Conservation (phyloP, 176 grass and related monocot genomes). For the Musa troglodytarum region DNA sequence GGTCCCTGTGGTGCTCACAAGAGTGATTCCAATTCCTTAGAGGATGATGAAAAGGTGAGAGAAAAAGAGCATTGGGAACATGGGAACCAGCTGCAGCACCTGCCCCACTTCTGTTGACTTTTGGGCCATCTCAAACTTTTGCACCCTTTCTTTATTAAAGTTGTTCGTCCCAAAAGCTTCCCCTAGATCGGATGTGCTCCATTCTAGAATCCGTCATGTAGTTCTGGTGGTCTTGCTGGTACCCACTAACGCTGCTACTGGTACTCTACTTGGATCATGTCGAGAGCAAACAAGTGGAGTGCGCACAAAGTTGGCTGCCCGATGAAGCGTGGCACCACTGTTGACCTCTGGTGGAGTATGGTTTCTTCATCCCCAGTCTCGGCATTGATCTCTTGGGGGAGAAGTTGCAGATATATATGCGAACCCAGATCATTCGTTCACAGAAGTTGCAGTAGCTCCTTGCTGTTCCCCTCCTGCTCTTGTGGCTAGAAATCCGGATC, state of each 20-base stretch:
- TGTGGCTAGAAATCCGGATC: background rate
- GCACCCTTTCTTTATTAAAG: background rate
- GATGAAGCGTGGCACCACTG: background rate
- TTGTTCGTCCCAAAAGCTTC: background rate
- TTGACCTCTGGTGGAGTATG: no score
- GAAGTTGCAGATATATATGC: no score
- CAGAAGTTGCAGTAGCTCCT: background rate
- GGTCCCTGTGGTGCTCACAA: background rate
- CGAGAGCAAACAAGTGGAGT: background rate
- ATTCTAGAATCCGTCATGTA: background rate
- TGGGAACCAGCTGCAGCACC: constrained; percentile 24
- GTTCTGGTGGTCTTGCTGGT: constrained; percentile 2
- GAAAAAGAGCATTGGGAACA: constrained; percentile 20
- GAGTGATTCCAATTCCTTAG: background rate
- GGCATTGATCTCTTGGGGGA: no score
- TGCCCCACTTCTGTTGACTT: constrained; percentile 14
- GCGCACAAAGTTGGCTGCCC: background rate
- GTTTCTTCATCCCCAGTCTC: no score
- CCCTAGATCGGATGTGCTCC: background rate
- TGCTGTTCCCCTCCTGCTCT: no score
- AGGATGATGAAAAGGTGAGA: constrained; percentile 21
- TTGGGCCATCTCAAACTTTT: background rate
- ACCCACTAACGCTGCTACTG: background rate
- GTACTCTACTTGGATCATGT: background rate
- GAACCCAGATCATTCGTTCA: background rate